Percentiles rank a stretch among this genome's conserved stretches.
Evolutionary conservation across 495 filamentous ascomycete genomes (phyloP).

Genomic region (Immersiella caudata): DNA sequence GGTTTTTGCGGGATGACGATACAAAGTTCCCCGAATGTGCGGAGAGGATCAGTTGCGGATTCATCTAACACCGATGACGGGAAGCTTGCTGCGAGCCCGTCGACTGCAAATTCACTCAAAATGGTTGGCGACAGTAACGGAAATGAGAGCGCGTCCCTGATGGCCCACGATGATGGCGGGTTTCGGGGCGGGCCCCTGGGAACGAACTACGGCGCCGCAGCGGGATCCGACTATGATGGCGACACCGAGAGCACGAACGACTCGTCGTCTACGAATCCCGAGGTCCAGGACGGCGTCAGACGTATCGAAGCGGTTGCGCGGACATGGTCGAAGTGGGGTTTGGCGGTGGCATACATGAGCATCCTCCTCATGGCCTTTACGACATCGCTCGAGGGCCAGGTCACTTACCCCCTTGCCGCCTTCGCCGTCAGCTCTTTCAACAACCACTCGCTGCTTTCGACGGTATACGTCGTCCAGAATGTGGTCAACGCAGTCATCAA

Average conservation of each 20-base stretch:
- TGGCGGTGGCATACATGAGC: slow-evolving; percentile 51
- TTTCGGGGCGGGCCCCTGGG: not conserved
- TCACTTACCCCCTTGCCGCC: slow-evolving; percentile 47
- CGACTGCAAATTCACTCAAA: not conserved
- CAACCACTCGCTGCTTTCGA: slow-evolving; percentile 60
- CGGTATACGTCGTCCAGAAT: slow-evolving; percentile 58
- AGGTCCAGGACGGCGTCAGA: slow-evolving; percentile 45
- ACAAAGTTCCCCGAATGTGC: not conserved
- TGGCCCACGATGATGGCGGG: not conserved
- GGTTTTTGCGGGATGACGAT: not conserved
- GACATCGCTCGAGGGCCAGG: slow-evolving; percentile 50
- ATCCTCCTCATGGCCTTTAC: slow-evolving; percentile 51
- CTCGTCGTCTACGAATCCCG: not conserved
- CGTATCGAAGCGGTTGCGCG: slow-evolving; percentile 51
- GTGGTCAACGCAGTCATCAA: slow-evolving; percentile 54
- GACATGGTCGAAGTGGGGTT: slow-evolving; percentile 49
- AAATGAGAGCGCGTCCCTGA: slow-evolving; percentile 14
- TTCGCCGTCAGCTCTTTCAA: slow-evolving; percentile 59
- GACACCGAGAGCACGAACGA: slow-evolving; percentile 5
- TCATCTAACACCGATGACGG: not conserved
- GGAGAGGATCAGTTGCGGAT: not conserved
- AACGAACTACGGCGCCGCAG: slow-evolving; percentile 16
- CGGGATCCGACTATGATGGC: not conserved
- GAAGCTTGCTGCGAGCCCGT: not conserved
- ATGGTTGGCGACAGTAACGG: slow-evolving; percentile 22